Evolutionary conservation across 805 yeast genomes (phyloP), one percentile per base, ranked within the genome.

Genomic region (Candida coquimbonensis): DNA sequence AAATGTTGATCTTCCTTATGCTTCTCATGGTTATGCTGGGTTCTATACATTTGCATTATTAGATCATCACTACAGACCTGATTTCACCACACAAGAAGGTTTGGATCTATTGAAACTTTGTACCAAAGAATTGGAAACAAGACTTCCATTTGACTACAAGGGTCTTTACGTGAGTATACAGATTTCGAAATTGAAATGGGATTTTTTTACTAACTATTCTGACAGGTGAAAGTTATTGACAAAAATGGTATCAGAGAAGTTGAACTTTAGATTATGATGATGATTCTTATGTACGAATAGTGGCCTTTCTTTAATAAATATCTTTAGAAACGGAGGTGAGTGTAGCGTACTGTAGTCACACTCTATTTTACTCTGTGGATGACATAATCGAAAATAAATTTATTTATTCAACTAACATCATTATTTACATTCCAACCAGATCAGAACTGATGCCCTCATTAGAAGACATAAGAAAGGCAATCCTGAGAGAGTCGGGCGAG

Each of bases 11-110:
- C 73, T 93, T 48, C 98, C 99, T 14, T 93, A 93, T 62, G 96
- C 95, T 16, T 98, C 98, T 2, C 99, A 93, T 64, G 99, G 99
- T 12, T 93, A 93, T 61, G 96, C 98, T n/a, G 96, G 95, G 2
- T 93, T 91, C 67, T 93, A 93, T 65, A 81, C 96, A 31, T 76
- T 88, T 65, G 86, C 98, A 2, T 70, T 91, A 52, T 73, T 93
- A 54, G 99, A 93, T 69, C 89, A 83, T 55, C 96, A 89, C 67
- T 89, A 90, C 68, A 77, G 82, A 62, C 73, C 80, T 38, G 90
- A 81, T 55, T 77, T 90, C 81, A 69, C 77, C 7, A 65, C 77
- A 36, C 87, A 81, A 35, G 91, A 88, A 49, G 99, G 97, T 3
- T 61, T 91, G 49, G 73, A 80, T 40, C 72, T 93, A 55, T 74